These are phyloP conservation scores for Fusarium chlamydosporum DNA, from an alignment of 2,329 filamentous ascomycete species.

Conservation along the genomic window DNA sequence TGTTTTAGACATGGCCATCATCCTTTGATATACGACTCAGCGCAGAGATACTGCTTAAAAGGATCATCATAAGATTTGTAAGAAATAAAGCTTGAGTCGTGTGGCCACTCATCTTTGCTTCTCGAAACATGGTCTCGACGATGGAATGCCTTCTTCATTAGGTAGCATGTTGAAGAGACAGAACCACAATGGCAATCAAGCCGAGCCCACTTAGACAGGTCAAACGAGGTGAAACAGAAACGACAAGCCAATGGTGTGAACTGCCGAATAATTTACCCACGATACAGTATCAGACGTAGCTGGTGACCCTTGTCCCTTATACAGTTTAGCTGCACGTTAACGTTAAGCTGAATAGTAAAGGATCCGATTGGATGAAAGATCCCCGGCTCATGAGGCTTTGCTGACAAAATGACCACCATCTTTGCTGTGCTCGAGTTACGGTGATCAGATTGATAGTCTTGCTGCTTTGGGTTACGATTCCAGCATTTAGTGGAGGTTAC, in stretches of 20 bases:
- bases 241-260: neutral
- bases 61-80: constrained; percentile 8
- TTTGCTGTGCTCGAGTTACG: constrained; percentile 1
- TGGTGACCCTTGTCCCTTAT: neutral
- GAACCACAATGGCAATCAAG: constrained; percentile 2
- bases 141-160: constrained; percentile 38
- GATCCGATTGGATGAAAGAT: constrained; percentile 7
- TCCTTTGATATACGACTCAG: constrained; percentile 10
- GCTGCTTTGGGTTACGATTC: constrained; percentile 8
- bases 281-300: neutral
- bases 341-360: neutral
- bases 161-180: constrained; percentile 11
- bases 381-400: neutral
- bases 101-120: constrained; percentile 14
- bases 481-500: constrained; percentile 4
- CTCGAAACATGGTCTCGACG: constrained; percentile 5
- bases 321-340: neutral
- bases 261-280: constrained; percentile 41
- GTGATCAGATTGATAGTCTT: constrained; percentile 12
- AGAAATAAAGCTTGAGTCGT: constrained; percentile 22
- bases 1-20: neutral
- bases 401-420: constrained; percentile 18
- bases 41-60: neutral
- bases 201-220: constrained; percentile 1
- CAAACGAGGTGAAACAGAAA: constrained; percentile 7